Percentiles rank a stretch among this genome's conserved stretches.
Conservation (phyloP, 345 rosid genomes). For the Eucalyptus guilfoylei region DNA sequence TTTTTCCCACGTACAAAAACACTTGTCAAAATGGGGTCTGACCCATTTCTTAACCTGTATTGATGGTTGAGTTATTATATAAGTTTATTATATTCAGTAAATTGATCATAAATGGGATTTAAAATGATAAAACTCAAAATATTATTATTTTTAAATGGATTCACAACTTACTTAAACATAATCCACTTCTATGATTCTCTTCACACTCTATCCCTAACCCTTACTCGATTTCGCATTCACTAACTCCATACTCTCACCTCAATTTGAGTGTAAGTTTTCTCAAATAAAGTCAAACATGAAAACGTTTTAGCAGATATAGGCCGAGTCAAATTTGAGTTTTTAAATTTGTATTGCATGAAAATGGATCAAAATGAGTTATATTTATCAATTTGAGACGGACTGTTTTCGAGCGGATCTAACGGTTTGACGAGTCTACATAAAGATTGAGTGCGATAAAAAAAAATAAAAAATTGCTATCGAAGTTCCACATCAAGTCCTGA, state of each 20-base stretch:
- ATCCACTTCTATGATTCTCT: too few relatives aligned
- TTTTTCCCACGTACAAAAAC: too few relatives aligned
- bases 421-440: fast-evolving
- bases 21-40: too few relatives aligned
- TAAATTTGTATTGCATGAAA: fast-evolving
- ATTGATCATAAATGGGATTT: fast-evolving
- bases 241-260: fast-evolving
- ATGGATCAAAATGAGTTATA: fast-evolving
- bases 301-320: fast-evolving
- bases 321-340: fast-evolving
- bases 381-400: fast-evolving
- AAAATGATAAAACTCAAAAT: too few relatives aligned
- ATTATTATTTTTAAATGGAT: too few relatives aligned
- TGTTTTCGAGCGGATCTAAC: fast-evolving
- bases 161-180: too few relatives aligned
- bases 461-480: too few relatives aligned
- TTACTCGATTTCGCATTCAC: fast-evolving
- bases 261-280: too few relatives aligned
- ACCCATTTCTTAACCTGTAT: too few relatives aligned
- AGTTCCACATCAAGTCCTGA: too few relatives aligned
- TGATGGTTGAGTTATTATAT: fast-evolving
- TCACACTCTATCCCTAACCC: fast-evolving
- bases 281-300: too few relatives aligned
- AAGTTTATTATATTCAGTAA: fast-evolving
- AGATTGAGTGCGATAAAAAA: too few relatives aligned